Evolutionary conservation across 2,329 filamentous ascomycete genomes (phyloP).

Genomic region (Pezicula rhizophila): DNA sequence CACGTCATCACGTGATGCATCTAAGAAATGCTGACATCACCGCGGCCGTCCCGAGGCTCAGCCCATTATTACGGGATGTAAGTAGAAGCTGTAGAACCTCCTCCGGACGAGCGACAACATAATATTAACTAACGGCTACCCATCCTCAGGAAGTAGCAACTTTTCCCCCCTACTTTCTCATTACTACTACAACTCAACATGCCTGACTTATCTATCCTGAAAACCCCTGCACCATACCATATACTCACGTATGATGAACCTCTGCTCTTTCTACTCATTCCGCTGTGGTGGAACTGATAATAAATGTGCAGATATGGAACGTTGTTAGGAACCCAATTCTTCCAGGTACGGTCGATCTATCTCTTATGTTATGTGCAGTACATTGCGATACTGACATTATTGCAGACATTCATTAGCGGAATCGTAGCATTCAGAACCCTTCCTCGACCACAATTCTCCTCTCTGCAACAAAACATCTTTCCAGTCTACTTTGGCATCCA

Average conservation of each 20-base stretch:
- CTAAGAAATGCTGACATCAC: neutral
- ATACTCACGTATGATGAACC: conserved; percentile 55
- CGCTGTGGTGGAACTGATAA: conserved; percentile 5
- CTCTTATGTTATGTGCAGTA: neutral
- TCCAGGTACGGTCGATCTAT: conserved; percentile 53
- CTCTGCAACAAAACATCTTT: conserved; percentile 75
- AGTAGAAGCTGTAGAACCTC: neutral
- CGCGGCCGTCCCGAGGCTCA: too few relatives aligned
- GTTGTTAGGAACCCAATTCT: conserved; percentile 79
- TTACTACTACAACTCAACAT: conserved; percentile 20
- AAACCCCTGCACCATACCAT: conserved; percentile 67
- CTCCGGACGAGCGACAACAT: neutral
- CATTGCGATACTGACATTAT: neutral
- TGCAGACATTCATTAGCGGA: conserved; percentile 66
- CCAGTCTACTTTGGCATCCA: conserved; percentile 86
- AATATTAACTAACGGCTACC: neutral
- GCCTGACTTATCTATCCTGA: conserved; percentile 36
- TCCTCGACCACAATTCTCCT: conserved; percentile 72
- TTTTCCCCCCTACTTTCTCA: neutral
- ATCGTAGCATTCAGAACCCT: conserved; percentile 72
- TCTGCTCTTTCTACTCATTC: neutral
- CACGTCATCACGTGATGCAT: neutral
- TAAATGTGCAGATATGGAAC: conserved; percentile 66
- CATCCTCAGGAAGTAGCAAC: too few relatives aligned
- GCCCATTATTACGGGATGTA: neutral